A percentile compares a stretch with the other conserved stretches of the same genome.
Conservation (phyloP, 495 filamentous ascomycete genomes). For the Hypoxylon fragiforme region DNA sequence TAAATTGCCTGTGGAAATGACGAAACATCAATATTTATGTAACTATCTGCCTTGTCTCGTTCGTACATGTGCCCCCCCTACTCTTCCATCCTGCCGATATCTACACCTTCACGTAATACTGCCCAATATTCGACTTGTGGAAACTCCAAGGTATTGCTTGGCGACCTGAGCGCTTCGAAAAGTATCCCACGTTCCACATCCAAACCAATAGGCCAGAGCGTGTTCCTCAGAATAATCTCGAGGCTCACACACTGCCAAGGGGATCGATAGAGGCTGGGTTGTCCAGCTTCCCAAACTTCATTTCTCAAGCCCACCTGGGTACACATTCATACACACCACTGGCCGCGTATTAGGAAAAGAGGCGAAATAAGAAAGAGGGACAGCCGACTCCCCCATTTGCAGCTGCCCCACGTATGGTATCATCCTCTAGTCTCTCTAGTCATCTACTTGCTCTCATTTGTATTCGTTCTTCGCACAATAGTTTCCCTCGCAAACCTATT, state of each 20-base stretch:
- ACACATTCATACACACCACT: slow-evolving; percentile 12
- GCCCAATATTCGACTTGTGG: too few species aligned
- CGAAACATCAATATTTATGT: too few species aligned
- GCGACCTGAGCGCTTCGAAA: background rate
- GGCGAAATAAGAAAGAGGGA: slow-evolving; percentile 3
- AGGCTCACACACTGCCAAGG: too few species aligned
- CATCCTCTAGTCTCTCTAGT: slow-evolving; percentile 12
- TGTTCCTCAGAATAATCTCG: too few species aligned
- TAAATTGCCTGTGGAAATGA: too few species aligned
- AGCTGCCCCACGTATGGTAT: slow-evolving; percentile 26
- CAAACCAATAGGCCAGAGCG: too few species aligned
- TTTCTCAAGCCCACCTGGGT: background rate
- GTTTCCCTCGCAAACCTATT: slow-evolving; percentile 5
- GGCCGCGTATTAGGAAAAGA: background rate
- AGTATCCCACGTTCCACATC: background rate
- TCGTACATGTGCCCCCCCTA: too few species aligned
- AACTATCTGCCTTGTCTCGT: background rate
- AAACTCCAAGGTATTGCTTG: too few species aligned
- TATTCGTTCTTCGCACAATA: background rate
- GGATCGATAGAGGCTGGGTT: slow-evolving; percentile 4
- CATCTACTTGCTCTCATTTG: background rate
- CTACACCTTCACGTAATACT: slow-evolving; percentile 15
- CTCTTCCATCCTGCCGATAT: too few species aligned
- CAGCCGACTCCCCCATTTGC: background rate
- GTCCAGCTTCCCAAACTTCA: too few species aligned